Evolutionary conservation across 2,329 filamentous ascomycete genomes (phyloP).

Genomic region (Drechslerella stenobrocha): DNA sequence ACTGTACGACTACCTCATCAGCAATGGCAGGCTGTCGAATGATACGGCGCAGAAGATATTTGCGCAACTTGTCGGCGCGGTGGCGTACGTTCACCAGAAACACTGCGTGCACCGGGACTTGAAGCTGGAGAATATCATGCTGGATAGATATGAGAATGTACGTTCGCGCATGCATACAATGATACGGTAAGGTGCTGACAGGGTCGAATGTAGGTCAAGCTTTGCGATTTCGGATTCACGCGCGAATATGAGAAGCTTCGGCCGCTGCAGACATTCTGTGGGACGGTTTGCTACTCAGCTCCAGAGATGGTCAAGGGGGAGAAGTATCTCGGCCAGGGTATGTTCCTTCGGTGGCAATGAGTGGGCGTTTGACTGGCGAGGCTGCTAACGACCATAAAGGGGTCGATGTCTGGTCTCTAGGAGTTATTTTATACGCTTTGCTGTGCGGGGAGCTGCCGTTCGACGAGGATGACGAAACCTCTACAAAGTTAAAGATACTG

Average conservation of each 20-base stretch:
- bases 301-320: slow-evolving; percentile 98
- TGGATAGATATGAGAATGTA: slow-evolving; percentile 88
- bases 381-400: slow-evolving; percentile 67
- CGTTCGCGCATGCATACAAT: not conserved
- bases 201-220: slow-evolving; percentile 66
- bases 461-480: slow-evolving; percentile 89
- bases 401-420: slow-evolving; percentile 92
- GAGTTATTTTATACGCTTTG: slow-evolving; percentile 80
- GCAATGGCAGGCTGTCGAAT: slow-evolving; percentile 78
- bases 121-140: slow-evolving; percentile 92
- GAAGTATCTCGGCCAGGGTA: slow-evolving; percentile 69
- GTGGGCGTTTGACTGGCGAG: too few relatives aligned
- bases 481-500: slow-evolving; percentile 82
- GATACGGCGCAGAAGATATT: slow-evolving; percentile 94
- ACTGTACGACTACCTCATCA: slow-evolving; percentile 91
- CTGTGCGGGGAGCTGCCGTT: slow-evolving; percentile 86
- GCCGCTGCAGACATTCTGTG: slow-evolving; percentile 95
- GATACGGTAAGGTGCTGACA: not conserved
- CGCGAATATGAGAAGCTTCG: slow-evolving; percentile 96
- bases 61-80: slow-evolving; percentile 89
- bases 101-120: slow-evolving; percentile 95
- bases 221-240: slow-evolving; percentile 98
- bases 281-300: slow-evolving; percentile 95
- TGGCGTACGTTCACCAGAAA: slow-evolving; percentile 91
- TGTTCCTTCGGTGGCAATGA: too few relatives aligned